Conservation (phyloP, 306 rosid species). For the Quercus berberidifolia region DNA sequence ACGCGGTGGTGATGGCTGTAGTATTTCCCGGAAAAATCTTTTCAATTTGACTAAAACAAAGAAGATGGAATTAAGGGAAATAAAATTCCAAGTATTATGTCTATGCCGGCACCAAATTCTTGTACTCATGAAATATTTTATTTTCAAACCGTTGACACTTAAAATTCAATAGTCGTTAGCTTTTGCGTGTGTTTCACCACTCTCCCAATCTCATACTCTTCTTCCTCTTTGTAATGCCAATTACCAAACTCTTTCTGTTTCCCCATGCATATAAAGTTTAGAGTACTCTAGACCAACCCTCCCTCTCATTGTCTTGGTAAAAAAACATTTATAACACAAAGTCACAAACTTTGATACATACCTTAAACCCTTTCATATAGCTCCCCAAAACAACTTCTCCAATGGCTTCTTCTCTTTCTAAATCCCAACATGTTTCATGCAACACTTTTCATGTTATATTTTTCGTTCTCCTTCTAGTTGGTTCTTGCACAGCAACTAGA, state of each 20-base stretch:
- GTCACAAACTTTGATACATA: not conserved
- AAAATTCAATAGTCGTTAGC: conserved; percentile 31
- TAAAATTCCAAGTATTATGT: not conserved
- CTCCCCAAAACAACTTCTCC: not conserved
- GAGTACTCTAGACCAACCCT: conserved; percentile 11
- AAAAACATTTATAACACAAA: not conserved
- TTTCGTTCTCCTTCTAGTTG: conserved; percentile 39
- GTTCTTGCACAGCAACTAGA: conserved; percentile 57
- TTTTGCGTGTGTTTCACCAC: conserved; percentile 44
- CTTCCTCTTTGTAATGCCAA: conserved; percentile 24
- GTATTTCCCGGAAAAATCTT: conserved; percentile 27
- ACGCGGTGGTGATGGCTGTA: conserved; percentile 4
- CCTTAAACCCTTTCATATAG: conserved; percentile 23
- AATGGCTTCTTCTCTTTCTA: conserved; percentile 44
- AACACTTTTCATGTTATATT: conserved; percentile 20
- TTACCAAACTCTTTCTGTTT: conserved; percentile 28
- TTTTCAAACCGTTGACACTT: conserved; percentile 58
- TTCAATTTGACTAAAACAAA: conserved; percentile 31
- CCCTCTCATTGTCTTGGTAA: conserved; percentile 8
- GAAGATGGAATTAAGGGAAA: conserved; percentile 5
- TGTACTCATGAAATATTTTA: not conserved
- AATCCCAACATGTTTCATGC: conserved; percentile 23
- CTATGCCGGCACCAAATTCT: conserved; percentile 53
- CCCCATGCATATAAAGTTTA: conserved; percentile 42
- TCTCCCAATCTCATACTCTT: conserved; percentile 22